Percentiles rank a stretch among this genome's conserved stretches.
phyloP scores from a whole-genome alignment of 1,139 yeast species.

The Nakaseomyces kungkrabaensis region DNA sequence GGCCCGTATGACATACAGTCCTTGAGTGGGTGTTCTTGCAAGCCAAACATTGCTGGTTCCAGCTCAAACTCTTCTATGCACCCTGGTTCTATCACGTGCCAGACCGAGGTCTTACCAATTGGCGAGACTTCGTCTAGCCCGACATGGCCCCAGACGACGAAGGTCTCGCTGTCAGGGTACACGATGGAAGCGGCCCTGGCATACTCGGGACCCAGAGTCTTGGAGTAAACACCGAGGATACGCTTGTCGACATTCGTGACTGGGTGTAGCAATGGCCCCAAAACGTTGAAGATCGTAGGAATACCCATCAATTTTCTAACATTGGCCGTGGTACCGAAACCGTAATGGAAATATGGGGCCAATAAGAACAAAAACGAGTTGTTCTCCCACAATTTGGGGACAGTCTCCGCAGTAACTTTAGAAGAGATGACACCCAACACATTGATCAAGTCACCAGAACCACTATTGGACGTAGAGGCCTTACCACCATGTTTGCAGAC shows the following conservation, averaged over 20 bases:
- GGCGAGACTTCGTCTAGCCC: constrained; percentile 93
- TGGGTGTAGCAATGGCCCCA: constrained; percentile 91
- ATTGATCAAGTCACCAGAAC: constrained; percentile 80
- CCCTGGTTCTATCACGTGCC: constrained; percentile 39
- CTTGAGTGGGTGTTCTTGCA: constrained; percentile 59
- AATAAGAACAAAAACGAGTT: constrained; percentile 62
- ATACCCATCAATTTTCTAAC: constrained; percentile 69
- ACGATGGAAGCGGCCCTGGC: constrained; percentile 61
- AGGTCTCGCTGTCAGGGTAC: constrained; percentile 37
- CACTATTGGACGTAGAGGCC: constrained; percentile 86
- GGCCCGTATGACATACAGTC: constrained; percentile 82
- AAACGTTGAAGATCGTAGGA: constrained; percentile 85
- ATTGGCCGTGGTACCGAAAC: constrained; percentile 76
- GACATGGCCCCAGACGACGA: constrained; percentile 86
- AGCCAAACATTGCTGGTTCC: constrained; percentile 66
- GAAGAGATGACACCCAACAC: constrained; percentile 69
- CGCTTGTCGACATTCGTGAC: constrained; percentile 55
- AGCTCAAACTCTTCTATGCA: constrained; percentile 33
- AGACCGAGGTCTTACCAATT: constrained; percentile 65
- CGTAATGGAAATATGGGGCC: constrained; percentile 94
- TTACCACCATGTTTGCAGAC: constrained; percentile 95
- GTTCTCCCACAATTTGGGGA: constrained; percentile 49
- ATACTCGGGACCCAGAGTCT: constrained; percentile 67
- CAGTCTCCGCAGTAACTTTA: constrained; percentile 54
- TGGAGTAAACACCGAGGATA: constrained; percentile 80